A percentile compares a stretch with the other conserved stretches of the same genome.
Conservation (phyloP, 139 green algal species). For the Chloropicon primus region DNA sequence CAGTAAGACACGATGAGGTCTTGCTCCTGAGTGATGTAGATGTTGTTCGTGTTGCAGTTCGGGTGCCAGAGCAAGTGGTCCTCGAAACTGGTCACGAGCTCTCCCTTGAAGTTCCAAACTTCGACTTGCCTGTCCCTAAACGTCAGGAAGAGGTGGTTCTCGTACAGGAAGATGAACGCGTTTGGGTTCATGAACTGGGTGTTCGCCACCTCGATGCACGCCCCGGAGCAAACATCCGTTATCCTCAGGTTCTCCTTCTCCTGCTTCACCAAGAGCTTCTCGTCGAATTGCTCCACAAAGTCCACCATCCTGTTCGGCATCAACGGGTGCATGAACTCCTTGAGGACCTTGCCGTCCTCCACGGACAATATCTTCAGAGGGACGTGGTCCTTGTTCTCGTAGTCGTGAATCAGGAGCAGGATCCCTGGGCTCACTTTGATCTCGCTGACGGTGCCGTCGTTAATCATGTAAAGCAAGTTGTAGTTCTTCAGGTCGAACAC, state of each 20-base stretch:
- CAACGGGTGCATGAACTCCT: slow-evolving; percentile 21
- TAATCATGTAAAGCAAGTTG: slow-evolving; percentile 22
- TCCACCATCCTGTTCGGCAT: slow-evolving; percentile 27
- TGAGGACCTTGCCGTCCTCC: slow-evolving; percentile 25
- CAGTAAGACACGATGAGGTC: slow-evolving; percentile 44
- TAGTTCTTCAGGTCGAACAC: slow-evolving; percentile 37
- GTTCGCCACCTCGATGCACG: slow-evolving; percentile 11
- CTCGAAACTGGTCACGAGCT: slow-evolving; percentile 34
- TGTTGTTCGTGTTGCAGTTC: slow-evolving; percentile 43
- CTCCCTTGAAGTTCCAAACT: slow-evolving; percentile 36
- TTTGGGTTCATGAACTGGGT: slow-evolving; percentile 31
- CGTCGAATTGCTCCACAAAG: slow-evolving; percentile 41
- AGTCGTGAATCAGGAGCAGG: slow-evolving; percentile 34
- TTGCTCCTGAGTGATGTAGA: slow-evolving; percentile 36
- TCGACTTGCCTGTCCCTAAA: slow-evolving; percentile 28
- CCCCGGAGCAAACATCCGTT: slow-evolving; percentile 14
- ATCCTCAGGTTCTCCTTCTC: slow-evolving; percentile 34
- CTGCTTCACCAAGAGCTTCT: slow-evolving; percentile 40
- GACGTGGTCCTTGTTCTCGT: slow-evolving; percentile 10
- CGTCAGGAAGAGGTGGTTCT: slow-evolving; percentile 40
- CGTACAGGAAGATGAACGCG: slow-evolving; percentile 44
- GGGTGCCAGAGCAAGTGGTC: slow-evolving; percentile 37
- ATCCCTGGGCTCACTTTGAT: slow-evolving; percentile 39
- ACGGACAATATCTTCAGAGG: slow-evolving; percentile 31
- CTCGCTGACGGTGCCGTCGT: slow-evolving; percentile 20